phyloP scores from a whole-genome alignment of 306 rosid genomes.

The Herpetospermum pedunculosum region DNA sequence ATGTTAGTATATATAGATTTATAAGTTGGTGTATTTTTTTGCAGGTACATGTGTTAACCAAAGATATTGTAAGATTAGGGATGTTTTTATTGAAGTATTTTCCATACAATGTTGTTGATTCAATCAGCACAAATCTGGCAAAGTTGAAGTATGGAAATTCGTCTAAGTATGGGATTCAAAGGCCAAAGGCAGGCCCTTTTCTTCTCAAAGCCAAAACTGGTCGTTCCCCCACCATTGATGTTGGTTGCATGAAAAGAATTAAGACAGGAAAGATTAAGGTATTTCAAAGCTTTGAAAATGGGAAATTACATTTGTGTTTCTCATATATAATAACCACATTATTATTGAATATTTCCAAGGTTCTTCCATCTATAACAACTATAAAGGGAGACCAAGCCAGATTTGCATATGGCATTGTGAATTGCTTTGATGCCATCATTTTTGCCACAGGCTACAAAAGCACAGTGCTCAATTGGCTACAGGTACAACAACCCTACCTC shows the following conservation, averaged over 20 bases:
- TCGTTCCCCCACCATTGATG: constrained; percentile 52
- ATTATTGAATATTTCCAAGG: too few relatives aligned
- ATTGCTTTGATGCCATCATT: constrained; percentile 34
- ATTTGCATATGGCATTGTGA: constrained; percentile 27
- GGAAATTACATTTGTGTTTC: too few relatives aligned
- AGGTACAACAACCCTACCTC: constrained; percentile 29
- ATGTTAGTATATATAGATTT: background rate
- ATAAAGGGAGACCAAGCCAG: constrained; percentile 16
- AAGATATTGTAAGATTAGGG: constrained; percentile 39
- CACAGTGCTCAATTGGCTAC: constrained; percentile 48
- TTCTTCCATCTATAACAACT: constrained; percentile 22
- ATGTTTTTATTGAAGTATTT: constrained; percentile 33
- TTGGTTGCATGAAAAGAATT: constrained; percentile 29
- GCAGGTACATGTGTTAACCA: constrained; percentile 40
- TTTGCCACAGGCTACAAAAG: constrained; percentile 61
- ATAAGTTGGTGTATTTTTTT: too few relatives aligned
- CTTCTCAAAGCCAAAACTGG: constrained; percentile 24
- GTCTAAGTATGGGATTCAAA: constrained; percentile 31
- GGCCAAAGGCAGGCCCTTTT: constrained; percentile 47
- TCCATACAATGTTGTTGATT: constrained; percentile 23
- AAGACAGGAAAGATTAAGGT: constrained; percentile 43
- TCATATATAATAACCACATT: too few relatives aligned
- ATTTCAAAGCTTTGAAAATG: too few relatives aligned
- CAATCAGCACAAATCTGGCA: constrained; percentile 15
- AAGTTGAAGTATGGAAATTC: constrained; percentile 27